Evolutionary conservation across 306 rosid genomes (phyloP), one percentile per base, ranked within the genome.

Genomic region (Albizia julibrissin): DNA sequence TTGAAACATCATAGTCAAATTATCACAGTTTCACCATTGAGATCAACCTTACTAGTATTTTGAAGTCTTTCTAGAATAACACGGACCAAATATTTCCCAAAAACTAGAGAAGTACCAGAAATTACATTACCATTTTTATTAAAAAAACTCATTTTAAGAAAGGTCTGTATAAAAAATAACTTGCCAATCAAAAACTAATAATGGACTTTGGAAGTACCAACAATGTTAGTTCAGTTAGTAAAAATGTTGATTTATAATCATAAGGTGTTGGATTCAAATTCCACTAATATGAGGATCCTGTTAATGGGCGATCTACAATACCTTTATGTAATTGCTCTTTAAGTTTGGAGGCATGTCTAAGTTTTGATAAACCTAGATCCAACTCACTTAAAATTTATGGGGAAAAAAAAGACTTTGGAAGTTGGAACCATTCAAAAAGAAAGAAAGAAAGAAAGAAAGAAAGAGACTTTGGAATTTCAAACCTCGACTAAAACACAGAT

Each of bases 321-420:
- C 8, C 0, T 37, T 0, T 37, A 0, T 6, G 0, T 6, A 37
- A 34, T 0, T 34, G 5, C 5, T 34, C 0, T 34, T 34, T 34
- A 6, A 34, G 6, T 34, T 6, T 0, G 37, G 37, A 0, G 5
- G 5, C 0, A 33, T 3, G 5, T 33, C 3, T 4, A 0, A 5
- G 37, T 1, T 2, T 6, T 37, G 1, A 5, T 37, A 1, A 34
- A 1, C 1, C 8, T 3, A 1, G 8, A 5, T 0, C 6, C 8
- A 37, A 6, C 40, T 37, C 8, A 37, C 8, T 0, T 37, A 37
- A 37, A 37, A 37, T 37, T 37, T 37, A 6, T 37, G 8, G 5
- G 8, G 4, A 34, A 34, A 37, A 37, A 37, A 5, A 37, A 50
- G 58, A 50, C 22, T 14, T 4, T 15, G 21, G 56, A 49, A 49